phyloP scores from a whole-genome alignment of 495 filamentous ascomycete species.

The Aspergillus biplanus region DNA sequence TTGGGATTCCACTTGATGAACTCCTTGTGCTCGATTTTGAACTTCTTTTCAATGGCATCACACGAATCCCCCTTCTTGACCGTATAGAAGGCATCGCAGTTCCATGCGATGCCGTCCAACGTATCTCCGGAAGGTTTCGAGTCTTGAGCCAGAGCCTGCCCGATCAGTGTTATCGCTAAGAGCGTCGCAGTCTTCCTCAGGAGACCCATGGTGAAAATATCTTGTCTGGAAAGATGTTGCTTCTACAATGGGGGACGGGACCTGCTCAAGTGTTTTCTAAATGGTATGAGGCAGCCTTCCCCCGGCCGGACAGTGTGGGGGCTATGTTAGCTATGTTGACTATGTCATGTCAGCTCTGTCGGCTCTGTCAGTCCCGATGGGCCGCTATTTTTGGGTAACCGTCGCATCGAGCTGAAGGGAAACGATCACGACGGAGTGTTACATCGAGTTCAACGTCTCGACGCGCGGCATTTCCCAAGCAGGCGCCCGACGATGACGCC shows the following conservation, averaged over 20 bases:
- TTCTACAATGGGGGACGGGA: neutral
- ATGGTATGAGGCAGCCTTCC: neutral
- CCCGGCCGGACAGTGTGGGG: neutral
- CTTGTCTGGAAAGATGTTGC: neutral
- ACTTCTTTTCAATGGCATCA: constrained; percentile 1
- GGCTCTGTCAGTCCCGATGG: neutral
- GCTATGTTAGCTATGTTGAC: neutral
- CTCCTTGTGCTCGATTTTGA: constrained; percentile 1
- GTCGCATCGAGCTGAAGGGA: neutral
- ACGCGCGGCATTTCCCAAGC: neutral
- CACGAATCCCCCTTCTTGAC: neutral
- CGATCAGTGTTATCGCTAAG: neutral
- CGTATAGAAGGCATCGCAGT: neutral
- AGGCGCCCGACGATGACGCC: neutral
- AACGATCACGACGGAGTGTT: neutral
- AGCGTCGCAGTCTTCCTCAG: neutral
- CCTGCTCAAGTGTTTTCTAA: constrained; percentile 2
- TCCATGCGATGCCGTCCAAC: neutral
- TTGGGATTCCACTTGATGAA: constrained; percentile 2
- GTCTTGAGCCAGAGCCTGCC: neutral
- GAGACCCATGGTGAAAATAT: neutral
- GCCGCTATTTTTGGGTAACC: neutral
- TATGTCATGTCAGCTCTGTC: neutral
- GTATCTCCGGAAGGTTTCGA: constrained; percentile 1
- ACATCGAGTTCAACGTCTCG: neutral